A percentile compares a stretch with the other conserved stretches of the same genome.
Conservation (phyloP, 352 stramenopile species). For the Phytophthora agathidicida region DNA sequence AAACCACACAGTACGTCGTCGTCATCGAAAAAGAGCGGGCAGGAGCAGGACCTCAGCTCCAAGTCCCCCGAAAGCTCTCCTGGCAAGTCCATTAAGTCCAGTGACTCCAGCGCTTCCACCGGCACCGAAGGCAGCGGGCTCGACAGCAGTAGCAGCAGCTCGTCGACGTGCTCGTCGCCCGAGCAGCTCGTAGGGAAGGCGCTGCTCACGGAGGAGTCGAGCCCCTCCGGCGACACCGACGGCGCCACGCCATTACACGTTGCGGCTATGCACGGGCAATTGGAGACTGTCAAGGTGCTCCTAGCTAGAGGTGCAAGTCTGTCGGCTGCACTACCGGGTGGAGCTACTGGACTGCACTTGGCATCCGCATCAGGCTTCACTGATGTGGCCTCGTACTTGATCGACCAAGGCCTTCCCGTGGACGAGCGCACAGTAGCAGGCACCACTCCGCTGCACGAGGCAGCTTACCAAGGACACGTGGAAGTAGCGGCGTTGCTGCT, state of each 20-base stretch:
- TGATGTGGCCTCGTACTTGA: slow-evolving; percentile 47
- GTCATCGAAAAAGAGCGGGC: slow-evolving; percentile 32
- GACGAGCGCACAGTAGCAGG: slow-evolving; percentile 43
- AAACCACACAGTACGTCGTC: slow-evolving; percentile 23
- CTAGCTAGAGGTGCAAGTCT: slow-evolving; percentile 49
- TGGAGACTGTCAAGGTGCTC: slow-evolving; percentile 61
- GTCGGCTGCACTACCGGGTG: slow-evolving; percentile 46
- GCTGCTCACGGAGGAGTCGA: slow-evolving; percentile 26
- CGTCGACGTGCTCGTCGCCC: slow-evolving; percentile 36
- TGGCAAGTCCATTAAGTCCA: slow-evolving; percentile 30
- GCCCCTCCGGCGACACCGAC: slow-evolving; percentile 31
- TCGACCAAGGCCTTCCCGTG: slow-evolving; percentile 45
- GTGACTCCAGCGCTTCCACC: slow-evolving; percentile 28
- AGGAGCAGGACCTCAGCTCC: slow-evolving; percentile 16
- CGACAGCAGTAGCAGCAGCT: slow-evolving; percentile 30
- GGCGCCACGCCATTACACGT: slow-evolving; percentile 63
- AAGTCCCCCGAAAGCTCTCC: slow-evolving; percentile 26
- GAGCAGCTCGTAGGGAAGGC: slow-evolving; percentile 30
- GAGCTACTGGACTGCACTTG: slow-evolving; percentile 55
- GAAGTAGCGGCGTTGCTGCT: slow-evolving; percentile 49
- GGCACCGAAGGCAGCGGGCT: slow-evolving; percentile 23
- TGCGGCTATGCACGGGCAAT: slow-evolving; percentile 62
- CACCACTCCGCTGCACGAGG: slow-evolving; percentile 59
- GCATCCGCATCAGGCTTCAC: slow-evolving; percentile 52
- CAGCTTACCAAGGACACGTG: slow-evolving; percentile 53